phyloP scores from a whole-genome alignment of 139 green algal species.

The Micractinium conductrix region DNA sequence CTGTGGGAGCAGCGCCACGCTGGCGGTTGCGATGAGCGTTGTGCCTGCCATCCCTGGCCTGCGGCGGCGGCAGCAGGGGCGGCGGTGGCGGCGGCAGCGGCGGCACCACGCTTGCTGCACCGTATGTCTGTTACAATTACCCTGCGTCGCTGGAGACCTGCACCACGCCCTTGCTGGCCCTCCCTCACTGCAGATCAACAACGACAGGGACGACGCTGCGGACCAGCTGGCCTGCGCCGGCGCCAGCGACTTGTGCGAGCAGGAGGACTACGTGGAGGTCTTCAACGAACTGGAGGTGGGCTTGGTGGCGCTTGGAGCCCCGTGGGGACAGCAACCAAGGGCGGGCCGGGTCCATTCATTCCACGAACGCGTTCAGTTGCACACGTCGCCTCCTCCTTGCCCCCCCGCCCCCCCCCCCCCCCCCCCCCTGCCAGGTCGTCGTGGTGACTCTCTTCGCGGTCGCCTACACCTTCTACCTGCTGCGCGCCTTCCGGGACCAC shows the following conservation, averaged over 20 bases:
- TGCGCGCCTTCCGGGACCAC: conserved; percentile 12
- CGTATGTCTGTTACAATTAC: background rate
- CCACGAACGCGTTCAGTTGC: background rate
- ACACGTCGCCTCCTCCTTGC: background rate
- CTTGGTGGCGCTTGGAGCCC: too few relatives aligned
- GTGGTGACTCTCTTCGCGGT: background rate
- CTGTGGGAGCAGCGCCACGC: too few relatives aligned
- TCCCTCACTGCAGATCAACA: background rate
- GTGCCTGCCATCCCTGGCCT: background rate
- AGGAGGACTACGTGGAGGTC: background rate
- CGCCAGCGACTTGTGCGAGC: background rate
- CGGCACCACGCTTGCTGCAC: background rate
- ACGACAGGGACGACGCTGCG: background rate
- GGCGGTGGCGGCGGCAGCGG: background rate
- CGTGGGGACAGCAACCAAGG: too few relatives aligned
- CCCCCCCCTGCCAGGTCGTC: background rate
- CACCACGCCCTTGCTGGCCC: background rate
- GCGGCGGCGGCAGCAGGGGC: background rate
- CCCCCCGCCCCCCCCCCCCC: background rate
- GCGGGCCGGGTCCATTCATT: background rate
- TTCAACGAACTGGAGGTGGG: background rate
- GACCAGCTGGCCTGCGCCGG: background rate
- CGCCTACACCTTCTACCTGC: background rate
- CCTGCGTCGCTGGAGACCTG: too few relatives aligned
- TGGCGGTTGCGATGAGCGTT: too few relatives aligned